Evolutionary conservation across 805 yeast species (phyloP).

Genomic region (Yarrowia sp.): DNA sequence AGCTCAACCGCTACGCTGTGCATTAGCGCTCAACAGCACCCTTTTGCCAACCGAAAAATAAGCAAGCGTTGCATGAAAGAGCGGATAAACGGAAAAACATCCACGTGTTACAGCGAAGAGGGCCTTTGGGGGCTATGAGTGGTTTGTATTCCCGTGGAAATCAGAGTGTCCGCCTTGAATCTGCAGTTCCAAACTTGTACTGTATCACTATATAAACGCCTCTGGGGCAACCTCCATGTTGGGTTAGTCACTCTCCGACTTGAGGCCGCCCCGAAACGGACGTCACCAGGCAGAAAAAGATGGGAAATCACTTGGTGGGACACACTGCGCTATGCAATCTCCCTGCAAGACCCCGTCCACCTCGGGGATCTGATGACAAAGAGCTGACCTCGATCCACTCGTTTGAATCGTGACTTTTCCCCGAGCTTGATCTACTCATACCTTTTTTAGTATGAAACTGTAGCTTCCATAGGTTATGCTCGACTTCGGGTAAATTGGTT

Average conservation of each 20-base stretch:
- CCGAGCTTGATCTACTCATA: slow-evolving; percentile 13
- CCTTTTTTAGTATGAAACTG: not conserved
- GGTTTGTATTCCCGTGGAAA: not conserved
- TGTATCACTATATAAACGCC: no score
- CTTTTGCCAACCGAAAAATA: slow-evolving; percentile 16
- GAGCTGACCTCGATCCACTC: not conserved
- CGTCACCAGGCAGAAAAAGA: no score
- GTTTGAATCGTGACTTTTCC: no score
- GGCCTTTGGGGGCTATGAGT: no score
- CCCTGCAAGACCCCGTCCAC: slow-evolving; percentile 3
- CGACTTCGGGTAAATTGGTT: no score
- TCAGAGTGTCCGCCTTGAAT: not conserved
- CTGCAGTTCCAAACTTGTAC: no score
- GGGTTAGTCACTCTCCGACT: no score
- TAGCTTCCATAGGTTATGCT: no score
- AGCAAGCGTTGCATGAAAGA: slow-evolving; percentile 25
- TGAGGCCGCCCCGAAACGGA: no score
- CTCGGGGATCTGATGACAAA: not conserved
- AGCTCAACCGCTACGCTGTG: slow-evolving; percentile 33
- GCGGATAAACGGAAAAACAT: slow-evolving; percentile 37
- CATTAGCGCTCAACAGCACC: slow-evolving; percentile 33
- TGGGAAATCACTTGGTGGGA: not conserved
- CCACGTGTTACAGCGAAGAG: slow-evolving; percentile 16
- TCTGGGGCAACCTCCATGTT: no score
- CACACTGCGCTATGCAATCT: slow-evolving; percentile 9